A percentile compares a stretch with the other conserved stretches of the same genome.
Evolutionary conservation across 1,139 yeast species (phyloP).

Genomic region (Kodamaea sp.): DNA sequence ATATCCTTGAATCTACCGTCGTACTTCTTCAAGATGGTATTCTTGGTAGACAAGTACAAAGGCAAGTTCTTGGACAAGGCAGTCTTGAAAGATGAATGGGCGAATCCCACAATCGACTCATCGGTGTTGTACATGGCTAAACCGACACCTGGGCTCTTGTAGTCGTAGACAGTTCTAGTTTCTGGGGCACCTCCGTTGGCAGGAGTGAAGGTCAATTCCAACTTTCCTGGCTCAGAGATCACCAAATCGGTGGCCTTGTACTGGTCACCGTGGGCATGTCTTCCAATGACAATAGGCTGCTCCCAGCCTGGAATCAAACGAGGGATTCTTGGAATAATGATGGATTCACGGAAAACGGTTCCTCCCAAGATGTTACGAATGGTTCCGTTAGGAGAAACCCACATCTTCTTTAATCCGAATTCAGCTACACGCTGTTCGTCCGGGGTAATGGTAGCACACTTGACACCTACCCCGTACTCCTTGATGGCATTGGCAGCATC

Average conservation of each 20-base stretch:
- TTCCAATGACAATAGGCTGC: constrained; percentile 91
- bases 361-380: constrained; percentile 94
- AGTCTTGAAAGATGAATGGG: constrained; percentile 86
- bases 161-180: constrained; percentile 68
- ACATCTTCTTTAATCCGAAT: constrained; percentile 88
- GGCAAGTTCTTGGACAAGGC: constrained; percentile 79
- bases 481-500: constrained; percentile 91
- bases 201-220: constrained; percentile 80
- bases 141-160: constrained; percentile 79
- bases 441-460: constrained; percentile 98
- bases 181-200: constrained; percentile 60
- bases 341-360: constrained; percentile 95
- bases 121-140: constrained; percentile 95
- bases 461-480: constrained; percentile 88
- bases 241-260: constrained; percentile 89
- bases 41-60: constrained; percentile 85
- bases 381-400: constrained; percentile 97
- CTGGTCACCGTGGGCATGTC: constrained; percentile 97
- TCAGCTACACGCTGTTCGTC: constrained; percentile 94
- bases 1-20: constrained; percentile 96
- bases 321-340: constrained; percentile 86
- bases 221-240: constrained; percentile 74
- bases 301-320: constrained; percentile 92
- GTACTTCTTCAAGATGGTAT: constrained; percentile 88
- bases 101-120: constrained; percentile 85